Base-by-base conservation (phyloP, 2,329 filamentous ascomycete genomes). In the Metarhizium humberi region DNA sequence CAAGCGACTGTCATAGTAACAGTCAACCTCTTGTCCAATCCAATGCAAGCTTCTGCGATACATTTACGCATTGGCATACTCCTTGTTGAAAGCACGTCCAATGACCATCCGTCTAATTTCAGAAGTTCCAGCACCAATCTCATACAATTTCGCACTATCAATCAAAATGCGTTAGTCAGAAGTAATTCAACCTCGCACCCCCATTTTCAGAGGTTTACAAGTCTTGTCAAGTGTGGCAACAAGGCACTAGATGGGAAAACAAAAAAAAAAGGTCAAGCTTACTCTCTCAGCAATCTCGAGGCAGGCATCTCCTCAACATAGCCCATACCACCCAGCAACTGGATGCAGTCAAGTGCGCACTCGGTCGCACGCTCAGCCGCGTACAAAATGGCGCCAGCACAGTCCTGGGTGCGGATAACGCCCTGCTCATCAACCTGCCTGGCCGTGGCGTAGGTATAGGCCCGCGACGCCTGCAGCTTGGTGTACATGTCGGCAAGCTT, bases 401-500 rank as follows among this genome's bases (percentile, higher is more conserved):
- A 97, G 73, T 99, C 92, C 69, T 96, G 88, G 0, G 92, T 96
- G 56, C 80, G 79, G 63, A 96, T 86, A 1, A 77, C 58, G 11
- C 84, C 86, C 13, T 82, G 75, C 69, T 92, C 88, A 64, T 96
- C 92, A 20, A 96, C 87, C 2, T 81, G 79, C 50, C 81, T 79
- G 3, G 94, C 94, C 0, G 92, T 92, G 42, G 79, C 75, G 67
- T 95, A 95, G 0, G 92, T 97, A 72, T 96, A 96, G 2, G 91
- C 81, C n/a, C 85, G 78, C 16, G 87, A 85, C 11, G 88, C 91
- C 64, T 89, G 86, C 57, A 94, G 81, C 71, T 95, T 95, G 50
- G 91, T 96, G 74, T 97, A 95, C 92, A 99, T 96, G 70, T 97
- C 92, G 55, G 94, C 91, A 49, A 97, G 79, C 68, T 92, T 92